Base-by-base conservation (phyloP, 1,284 basidiomycete species). In the Sporisorium exsertum region DNA sequence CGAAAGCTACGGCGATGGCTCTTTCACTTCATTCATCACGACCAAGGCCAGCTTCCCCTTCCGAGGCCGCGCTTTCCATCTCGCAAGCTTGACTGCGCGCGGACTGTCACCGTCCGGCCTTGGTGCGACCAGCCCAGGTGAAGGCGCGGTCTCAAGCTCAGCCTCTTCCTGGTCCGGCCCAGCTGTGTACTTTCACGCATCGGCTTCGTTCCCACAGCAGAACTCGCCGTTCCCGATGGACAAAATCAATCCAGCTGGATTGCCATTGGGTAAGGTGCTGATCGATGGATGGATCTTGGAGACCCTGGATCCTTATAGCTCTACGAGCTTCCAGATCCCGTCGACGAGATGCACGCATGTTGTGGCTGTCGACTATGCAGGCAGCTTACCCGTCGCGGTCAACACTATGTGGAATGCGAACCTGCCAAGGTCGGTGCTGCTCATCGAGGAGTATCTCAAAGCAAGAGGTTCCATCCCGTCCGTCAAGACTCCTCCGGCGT, bases 281-380 rank as follows among this genome's bases (percentile, higher is more conserved):
- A 87, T 99, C 3, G 95, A 98, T 79, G 96, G 93, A 0, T 99
- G 97, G 97, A 92, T 97, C 49, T 86, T 97, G 76, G 95, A 99
- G 87, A 98, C 95, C 1, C 89, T 99, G 49, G 96, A 99, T 84
- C 96, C 97, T 0, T 99, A 99, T 85, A 94, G 94, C 47, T 92
- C 92, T 67, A 94, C 97, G 85, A 95, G 94, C 79, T 96, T 95
- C 84, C 90, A 93, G 16, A 97, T 99, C 50, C 96, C 96, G 0
- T 97, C 95, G 3, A 94, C 96, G 26, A 88, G 93, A 58, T 95
- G 94, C 86, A 96, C 93, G 53, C 90, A 95, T 72, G 88, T 97
- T 45, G 91, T 93, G 6, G 92, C 94, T 0, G 89, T 97, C 63
- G 95, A 99, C 86, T 95, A 93, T 81, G 91, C 92, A 5, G 94